Base-by-base conservation (phyloP, 306 rosid species). In the Dryas drummondii region DNA sequence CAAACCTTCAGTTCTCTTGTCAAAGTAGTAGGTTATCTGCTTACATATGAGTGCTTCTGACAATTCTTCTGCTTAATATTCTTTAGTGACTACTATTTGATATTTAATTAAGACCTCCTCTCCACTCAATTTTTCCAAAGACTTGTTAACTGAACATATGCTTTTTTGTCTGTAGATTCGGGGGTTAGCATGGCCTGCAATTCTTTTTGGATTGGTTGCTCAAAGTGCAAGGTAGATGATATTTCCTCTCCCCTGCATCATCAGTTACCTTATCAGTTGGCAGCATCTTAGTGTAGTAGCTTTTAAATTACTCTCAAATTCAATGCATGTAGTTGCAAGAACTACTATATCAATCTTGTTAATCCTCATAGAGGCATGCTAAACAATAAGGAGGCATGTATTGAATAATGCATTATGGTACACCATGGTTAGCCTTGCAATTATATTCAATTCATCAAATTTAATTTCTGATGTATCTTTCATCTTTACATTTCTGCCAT, bases 171-270 rank as follows among this genome's bases (percentile, higher is more conserved):
- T 82, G 70, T 81, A 88, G 93, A 86, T 91, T 83, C 86, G 96
- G 62, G 90, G 93, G 72, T 88, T 91, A 82, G 93, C 96, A 63
- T 91, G 96, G 96, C 93, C 96, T 27, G 93, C 87, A 60, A 61
- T 88, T 82, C 96, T 91, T 80, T 69, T 83, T 73, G 96, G 93
- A 75, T 82, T 77, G 83, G 86, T 91, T 83, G 82, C 93, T 75
- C 96, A 91, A 49, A 88, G 96, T 87, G 96, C 96, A 80, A 91
- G 96, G 96, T 90, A 67, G 22, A 13, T 62, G 22, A 69, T 16
- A 54, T n/a, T 70, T 74, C 76, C 68, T 61, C 47, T 61, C 75
- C 41, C 37, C 22, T 76, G 56, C 52, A 54, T 81, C 52, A 46
- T 68, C 26, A 52, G 51, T 9, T 67, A 55, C 16, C 55, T 11